Evolutionary conservation across 192 early-diverging fungal species (phyloP), one percentile per base, ranked within the genome.

Genomic region (Coemansia sp.): DNA sequence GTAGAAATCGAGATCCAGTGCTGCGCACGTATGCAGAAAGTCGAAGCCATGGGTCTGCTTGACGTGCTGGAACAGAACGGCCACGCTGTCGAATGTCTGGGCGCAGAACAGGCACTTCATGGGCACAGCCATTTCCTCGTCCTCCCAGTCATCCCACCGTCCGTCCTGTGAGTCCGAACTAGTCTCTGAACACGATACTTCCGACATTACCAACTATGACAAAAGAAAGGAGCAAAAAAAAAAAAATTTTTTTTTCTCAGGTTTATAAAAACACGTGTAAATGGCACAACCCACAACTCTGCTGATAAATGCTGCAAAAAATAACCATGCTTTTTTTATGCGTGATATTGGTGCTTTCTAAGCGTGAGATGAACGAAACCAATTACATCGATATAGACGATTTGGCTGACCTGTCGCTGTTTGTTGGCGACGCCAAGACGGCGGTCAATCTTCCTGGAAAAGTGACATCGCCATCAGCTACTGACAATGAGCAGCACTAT

Each of bases 1-100:
- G 80, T 97, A 97, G 65, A 94, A 94, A 55, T 94, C 91, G 12
- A 97, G 82, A 15, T 68, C 31, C 14, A 67, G 56, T 5, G 28
- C 40, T 0, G 59, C 50, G 5, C 82, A 73, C 2, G 73, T 67
- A 21, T 62, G 60, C 5, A 80, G 45, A 67, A 91, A 89, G 59
- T 91, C 85, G 71, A 91, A 91, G 5, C 75, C 80, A 42, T 91
- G 89, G 2, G 37, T 26, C 9, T 52, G 17, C 12, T 69, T 81
- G 36, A 74, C 84, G 59, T 91, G 89, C n/a, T 45, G 18, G 66
- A 91, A 91, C 43, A 84, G 61, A 10, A 80, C 62, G 16, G 54
- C 39, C n/a, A 82, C 59, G 30, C 64, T 57, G n/a, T 67, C 51
- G 48, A 81, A 87, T 3, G 66, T 71, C 18, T 79, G 54, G 4